Evolutionary conservation across 106 monocot species (phyloP).

Genomic region (Dactylorhiza incarnata): DNA sequence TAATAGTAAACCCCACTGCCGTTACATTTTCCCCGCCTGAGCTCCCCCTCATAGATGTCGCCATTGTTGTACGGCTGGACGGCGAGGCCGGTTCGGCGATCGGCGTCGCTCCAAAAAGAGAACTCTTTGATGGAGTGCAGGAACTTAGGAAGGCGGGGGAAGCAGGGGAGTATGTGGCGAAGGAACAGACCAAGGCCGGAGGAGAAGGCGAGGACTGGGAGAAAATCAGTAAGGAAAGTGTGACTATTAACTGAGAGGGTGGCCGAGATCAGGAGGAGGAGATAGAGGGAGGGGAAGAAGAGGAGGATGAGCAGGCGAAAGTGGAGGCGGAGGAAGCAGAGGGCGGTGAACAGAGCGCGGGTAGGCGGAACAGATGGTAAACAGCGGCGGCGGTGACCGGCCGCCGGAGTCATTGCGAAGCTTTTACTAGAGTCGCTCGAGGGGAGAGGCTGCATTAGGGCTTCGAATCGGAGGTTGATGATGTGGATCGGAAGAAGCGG

Average conservation of each 20-base stretch:
- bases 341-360: not conserved
- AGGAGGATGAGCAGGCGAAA: not conserved
- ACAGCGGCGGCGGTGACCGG: not conserved
- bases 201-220: not conserved
- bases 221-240: not conserved
- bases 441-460: slow-evolving; percentile 3
- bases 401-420: not conserved
- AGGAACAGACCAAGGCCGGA: not conserved
- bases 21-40: too few species aligned
- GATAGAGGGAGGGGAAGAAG: not conserved
- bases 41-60: slow-evolving; percentile 25
- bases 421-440: too few species aligned
- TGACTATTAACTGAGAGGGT: not conserved
- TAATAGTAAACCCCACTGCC: too few species aligned
- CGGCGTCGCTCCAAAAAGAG: not conserved
- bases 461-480: not conserved
- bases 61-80: slow-evolving; percentile 25
- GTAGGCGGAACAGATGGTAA: too few species aligned
- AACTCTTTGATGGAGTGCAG: not conserved
- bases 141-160: not conserved
- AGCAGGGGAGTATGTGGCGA: not conserved
- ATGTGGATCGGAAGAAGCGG: not conserved
- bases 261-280: not conserved
- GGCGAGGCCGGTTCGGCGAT: slow-evolving; percentile 2
- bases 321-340: not conserved